Evolutionary conservation across 768 basidiomycete species (phyloP).

Genomic region (Austroboletus eburneus): DNA sequence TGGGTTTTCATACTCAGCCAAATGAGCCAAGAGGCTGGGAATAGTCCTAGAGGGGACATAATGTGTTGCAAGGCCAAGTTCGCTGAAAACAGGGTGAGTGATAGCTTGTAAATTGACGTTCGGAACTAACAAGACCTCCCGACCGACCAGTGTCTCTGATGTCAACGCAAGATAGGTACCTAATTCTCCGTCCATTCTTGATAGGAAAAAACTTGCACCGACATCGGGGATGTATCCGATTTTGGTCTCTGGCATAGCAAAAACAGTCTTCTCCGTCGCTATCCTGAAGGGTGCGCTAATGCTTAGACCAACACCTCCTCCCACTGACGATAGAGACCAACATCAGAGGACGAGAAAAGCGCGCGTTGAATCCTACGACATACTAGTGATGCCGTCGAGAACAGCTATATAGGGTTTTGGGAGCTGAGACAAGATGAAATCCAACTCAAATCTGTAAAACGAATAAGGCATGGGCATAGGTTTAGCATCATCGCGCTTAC

Average conservation of each 20-base stretch:
- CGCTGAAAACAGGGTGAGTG: conserved; percentile 42
- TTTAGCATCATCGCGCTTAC: conserved; percentile 42
- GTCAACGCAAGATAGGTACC: conserved; percentile 95
- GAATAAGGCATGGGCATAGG: conserved; percentile 9
- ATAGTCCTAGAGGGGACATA: conserved; percentile 77
- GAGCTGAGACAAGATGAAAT: conserved; percentile 64
- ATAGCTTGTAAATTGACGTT: conserved; percentile 6
- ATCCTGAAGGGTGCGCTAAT: conserved; percentile 85
- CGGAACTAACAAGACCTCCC: conserved; percentile 76
- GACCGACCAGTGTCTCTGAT: conserved; percentile 63
- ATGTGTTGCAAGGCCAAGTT: conserved; percentile 92
- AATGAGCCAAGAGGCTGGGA: conserved; percentile 62
- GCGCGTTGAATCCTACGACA: conserved; percentile 27
- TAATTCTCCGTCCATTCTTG: conserved; percentile 84
- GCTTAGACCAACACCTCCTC: conserved; percentile 89
- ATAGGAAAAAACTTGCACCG: conserved; percentile 85
- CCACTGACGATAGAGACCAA: conserved; percentile 53
- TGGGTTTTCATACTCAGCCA: conserved; percentile 43
- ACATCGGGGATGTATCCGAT: conserved; percentile 93
- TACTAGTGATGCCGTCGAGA: conserved; percentile 90
- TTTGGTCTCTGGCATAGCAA: conserved; percentile 97
- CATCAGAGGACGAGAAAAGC: conserved; percentile 1
- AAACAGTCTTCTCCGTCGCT: conserved; percentile 86
- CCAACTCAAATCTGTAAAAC: conserved; percentile 66
- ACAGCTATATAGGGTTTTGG: conserved; percentile 88